Evolutionary conservation across 192 early-diverging fungal species (phyloP).

Genomic region (Linnemannia elongata): DNA sequence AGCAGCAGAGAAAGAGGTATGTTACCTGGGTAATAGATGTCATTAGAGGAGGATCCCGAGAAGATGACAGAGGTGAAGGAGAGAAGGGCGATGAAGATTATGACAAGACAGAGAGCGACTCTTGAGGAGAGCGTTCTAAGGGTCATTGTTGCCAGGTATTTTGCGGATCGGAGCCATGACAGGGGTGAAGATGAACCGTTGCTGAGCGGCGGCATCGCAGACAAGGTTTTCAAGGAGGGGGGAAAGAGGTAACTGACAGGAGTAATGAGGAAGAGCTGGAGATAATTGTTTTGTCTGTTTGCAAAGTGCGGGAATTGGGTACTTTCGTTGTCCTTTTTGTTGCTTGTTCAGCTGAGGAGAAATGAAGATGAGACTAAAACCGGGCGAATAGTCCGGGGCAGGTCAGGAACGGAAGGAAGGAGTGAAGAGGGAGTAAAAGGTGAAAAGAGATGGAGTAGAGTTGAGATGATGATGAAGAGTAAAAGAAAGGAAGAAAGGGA

Average conservation of each 20-base stretch:
- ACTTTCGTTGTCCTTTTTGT: neutral
- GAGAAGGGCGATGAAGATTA: conserved; percentile 41
- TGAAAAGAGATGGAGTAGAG: neutral
- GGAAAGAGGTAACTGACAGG: neutral
- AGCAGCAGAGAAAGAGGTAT: neutral
- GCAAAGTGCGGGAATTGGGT: too few species aligned
- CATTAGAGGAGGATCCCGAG: conserved; percentile 39
- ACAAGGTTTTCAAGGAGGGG: neutral
- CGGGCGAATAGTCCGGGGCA: neutral
- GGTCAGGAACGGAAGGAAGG: neutral
- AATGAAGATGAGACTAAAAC: neutral
- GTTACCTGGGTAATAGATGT: conserved; percentile 56
- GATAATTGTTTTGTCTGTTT: neutral
- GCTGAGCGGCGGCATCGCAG: conserved; percentile 40
- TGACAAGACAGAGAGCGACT: conserved; percentile 33
- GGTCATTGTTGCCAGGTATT: conserved; percentile 18
- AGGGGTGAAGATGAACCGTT: conserved; percentile 29
- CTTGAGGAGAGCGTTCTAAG: conserved; percentile 36
- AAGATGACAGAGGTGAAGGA: conserved; percentile 50
- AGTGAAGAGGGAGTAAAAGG: neutral
- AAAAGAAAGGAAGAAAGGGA: neutral
- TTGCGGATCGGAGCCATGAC: conserved; percentile 11
- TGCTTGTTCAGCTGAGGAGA: neutral
- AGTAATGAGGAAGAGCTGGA: neutral
- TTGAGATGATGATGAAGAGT: neutral